Conservation (phyloP, 257 asterid genomes). For the Fraxinus quadrangulata region DNA sequence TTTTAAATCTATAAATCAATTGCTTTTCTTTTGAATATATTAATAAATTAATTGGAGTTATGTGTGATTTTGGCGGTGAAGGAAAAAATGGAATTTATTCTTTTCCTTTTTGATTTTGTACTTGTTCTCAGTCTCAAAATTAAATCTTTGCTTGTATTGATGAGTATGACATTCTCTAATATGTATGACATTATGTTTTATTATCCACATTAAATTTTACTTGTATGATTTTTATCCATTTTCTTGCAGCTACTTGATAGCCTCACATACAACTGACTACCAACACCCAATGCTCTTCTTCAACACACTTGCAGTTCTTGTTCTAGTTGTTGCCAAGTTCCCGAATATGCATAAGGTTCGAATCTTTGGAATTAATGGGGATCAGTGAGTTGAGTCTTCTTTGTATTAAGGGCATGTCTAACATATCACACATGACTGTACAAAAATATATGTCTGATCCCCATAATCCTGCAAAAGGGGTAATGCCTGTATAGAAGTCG, state of each 20-base stretch:
- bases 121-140: neutral
- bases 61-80: neutral
- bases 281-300: constrained; percentile 77
- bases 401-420: neutral
- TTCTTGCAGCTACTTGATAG: constrained; percentile 73
- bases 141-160: neutral
- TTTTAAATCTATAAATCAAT: neutral
- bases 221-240: neutral
- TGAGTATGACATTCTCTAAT: neutral
- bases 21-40: neutral
- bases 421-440: neutral
- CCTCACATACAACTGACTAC: constrained; percentile 87
- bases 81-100: neutral
- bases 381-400: constrained; percentile 42
- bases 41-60: neutral
- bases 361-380: constrained; percentile 80
- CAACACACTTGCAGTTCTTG: constrained; percentile 72
- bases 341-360: constrained; percentile 94
- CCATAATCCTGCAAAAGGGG: constrained; percentile 29
- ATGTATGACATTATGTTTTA: neutral
- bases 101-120: neutral
- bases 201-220: neutral
- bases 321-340: constrained; percentile 80
- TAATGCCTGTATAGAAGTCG: constrained; percentile 49
- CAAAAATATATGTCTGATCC: constrained; percentile 6